Base-by-base conservation (phyloP, 2,329 filamentous ascomycete genomes). In the Tolypocladium tropicale region DNA sequence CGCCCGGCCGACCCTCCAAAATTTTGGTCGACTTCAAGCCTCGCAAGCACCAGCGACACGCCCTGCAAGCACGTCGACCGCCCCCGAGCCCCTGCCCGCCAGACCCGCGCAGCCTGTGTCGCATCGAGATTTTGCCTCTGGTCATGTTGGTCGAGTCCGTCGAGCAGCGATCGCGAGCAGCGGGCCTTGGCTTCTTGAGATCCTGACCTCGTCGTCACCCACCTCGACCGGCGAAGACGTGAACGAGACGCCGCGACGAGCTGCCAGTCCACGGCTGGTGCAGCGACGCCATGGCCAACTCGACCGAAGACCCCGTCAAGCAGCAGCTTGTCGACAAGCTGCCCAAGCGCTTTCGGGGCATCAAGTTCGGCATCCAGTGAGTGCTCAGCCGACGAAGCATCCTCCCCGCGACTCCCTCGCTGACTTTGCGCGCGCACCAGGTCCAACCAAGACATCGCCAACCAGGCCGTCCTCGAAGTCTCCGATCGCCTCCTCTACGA, bases 401-500 rank as follows among this genome's bases (percentile, higher is more conserved):
- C n/a, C 21, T 4, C 11, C n/a, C 21, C 39, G n/a, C 50, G 53
- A 16, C 49, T 56, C 11, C 25, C n/a, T 5, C 12, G 51, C 51
- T 32, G 16, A 28, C n/a, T 14, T 21, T 53, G 21, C 37, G 39
- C 16, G 10, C 21, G 54, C n/a, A n/a, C 21, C 61, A 91, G 88
- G 67, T 95, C 92, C 30, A 91, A 89, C 65, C 89, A 95, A 69
- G 90, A 97, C 67, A 95, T 97, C 63, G 89, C 95, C 63, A 95
- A 93, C 68, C 94, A 99, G 73, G 91, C 89, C 60, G 91, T 96
- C 56, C 82, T 97, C 62, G 91, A 96, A 73, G 88, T 99, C 57
- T 95, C 90, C n/a, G 89, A 96, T 70, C 85, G 91, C 65, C 86
- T 92, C 70, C 85, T 97, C 59, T 99, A 96, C 77, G 91, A 99